Percentiles rank a stretch among this genome's conserved stretches.
Conservation (phyloP, 192 early-diverging fungal genomes). For the Coemansia sp. region DNA sequence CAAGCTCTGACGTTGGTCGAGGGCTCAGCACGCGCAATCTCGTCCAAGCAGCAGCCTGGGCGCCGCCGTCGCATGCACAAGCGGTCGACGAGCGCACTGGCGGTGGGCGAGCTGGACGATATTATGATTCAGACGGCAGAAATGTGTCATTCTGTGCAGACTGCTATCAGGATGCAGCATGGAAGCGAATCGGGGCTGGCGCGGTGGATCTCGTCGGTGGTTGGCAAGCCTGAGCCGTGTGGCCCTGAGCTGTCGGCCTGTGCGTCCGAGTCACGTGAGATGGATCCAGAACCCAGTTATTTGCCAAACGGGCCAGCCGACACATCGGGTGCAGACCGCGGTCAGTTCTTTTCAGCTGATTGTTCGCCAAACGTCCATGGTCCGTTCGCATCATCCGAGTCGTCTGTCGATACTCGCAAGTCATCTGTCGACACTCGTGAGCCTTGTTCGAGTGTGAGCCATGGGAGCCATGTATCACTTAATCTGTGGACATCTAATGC, state of each 20-base stretch:
- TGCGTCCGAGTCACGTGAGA: too few species aligned
- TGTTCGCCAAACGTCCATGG: constrained; percentile 8
- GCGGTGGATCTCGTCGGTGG: constrained; percentile 26
- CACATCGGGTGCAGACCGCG: too few species aligned
- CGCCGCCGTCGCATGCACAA: constrained; percentile 39
- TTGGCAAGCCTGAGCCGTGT: constrained; percentile 9
- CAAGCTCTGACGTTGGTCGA: constrained; percentile 44
- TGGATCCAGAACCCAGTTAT: too few species aligned
- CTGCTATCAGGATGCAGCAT: constrained; percentile 36
- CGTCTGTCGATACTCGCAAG: background rate
- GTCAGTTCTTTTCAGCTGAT: constrained; percentile 22
- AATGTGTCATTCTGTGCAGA: constrained; percentile 50
- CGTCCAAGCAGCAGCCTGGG: background rate
- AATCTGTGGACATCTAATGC: background rate
- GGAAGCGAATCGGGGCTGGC: constrained; percentile 35
- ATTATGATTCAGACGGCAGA: constrained; percentile 52
- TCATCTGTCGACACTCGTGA: background rate
- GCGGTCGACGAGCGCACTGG: constrained; percentile 39
- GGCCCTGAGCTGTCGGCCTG: background rate
- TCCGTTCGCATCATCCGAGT: background rate
- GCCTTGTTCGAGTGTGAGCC: background rate
- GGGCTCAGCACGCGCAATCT: constrained; percentile 8
- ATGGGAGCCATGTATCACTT: background rate
- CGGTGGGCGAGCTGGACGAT: constrained; percentile 43
- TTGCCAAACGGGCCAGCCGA: too few species aligned